Conservation (phyloP, 2,329 filamentous ascomycete species). For the Sporothrix brasiliensis region DNA sequence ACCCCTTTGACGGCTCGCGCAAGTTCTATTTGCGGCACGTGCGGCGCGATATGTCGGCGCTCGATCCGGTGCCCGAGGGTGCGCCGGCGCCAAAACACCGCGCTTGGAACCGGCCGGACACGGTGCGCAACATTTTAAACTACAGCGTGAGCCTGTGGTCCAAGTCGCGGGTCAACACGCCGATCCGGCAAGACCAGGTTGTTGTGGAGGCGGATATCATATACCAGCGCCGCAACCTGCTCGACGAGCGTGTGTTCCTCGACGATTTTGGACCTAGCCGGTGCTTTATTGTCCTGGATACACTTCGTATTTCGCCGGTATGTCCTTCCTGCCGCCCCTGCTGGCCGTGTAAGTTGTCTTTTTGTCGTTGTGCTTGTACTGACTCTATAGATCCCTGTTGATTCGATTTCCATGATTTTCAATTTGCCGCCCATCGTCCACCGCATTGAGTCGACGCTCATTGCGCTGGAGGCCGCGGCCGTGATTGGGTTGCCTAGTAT, state of each 20-base stretch:
- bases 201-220: slow-evolving; percentile 77
- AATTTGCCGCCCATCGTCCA: slow-evolving; percentile 82
- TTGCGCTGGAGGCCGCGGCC: slow-evolving; percentile 74
- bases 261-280: slow-evolving; percentile 47
- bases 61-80: slow-evolving; percentile 64
- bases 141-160: slow-evolving; percentile 79
- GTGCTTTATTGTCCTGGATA: slow-evolving; percentile 75
- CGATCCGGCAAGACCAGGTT: slow-evolving; percentile 70
- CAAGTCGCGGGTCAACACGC: slow-evolving; percentile 56
- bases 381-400: slow-evolving; percentile 62
- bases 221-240: slow-evolving; percentile 76
- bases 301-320: slow-evolving; percentile 69
- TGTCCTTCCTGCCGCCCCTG: neutral
- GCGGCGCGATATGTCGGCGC: slow-evolving; percentile 61
- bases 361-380: slow-evolving; percentile 11
- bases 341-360: no score
- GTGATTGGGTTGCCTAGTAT: slow-evolving; percentile 64
- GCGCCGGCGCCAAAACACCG: slow-evolving; percentile 54
- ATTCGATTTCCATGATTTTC: slow-evolving; percentile 72
- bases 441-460: slow-evolving; percentile 77
- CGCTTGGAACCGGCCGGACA: slow-evolving; percentile 45
- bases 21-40: slow-evolving; percentile 61
- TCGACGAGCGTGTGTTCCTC: slow-evolving; percentile 66
- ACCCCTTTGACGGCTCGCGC: slow-evolving; percentile 64
- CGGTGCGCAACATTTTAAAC: slow-evolving; percentile 68